Percentiles rank a stretch among this genome's conserved stretches.
These are phyloP conservation scores for Dactylonectria estremocensis DNA, from an alignment of 2,329 filamentous ascomycete genomes.

Conservation along the genomic window DNA sequence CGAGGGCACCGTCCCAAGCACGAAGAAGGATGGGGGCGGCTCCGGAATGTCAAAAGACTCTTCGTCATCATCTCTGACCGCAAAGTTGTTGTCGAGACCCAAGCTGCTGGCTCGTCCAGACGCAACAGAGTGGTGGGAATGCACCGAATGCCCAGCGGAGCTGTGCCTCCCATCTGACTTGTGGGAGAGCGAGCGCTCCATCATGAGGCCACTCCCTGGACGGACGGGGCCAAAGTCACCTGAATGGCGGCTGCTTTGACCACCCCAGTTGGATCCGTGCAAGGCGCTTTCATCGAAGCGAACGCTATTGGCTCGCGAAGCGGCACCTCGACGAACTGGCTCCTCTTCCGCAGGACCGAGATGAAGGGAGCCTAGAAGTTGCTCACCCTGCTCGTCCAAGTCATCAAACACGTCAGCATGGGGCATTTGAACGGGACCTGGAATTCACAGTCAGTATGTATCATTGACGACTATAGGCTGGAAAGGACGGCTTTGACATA, in stretches of 20 bases:
- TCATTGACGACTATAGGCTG: not conserved
- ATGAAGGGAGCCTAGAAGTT: slow-evolving; percentile 84
- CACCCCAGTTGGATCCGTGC: slow-evolving; percentile 86
- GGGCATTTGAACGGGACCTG: slow-evolving; percentile 85
- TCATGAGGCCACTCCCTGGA: slow-evolving; percentile 88
- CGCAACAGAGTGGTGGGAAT: slow-evolving; percentile 77
- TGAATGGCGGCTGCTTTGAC: slow-evolving; percentile 84
- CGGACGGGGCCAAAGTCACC: slow-evolving; percentile 85
- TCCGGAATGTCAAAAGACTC: slow-evolving; percentile 81
- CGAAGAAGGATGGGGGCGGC: slow-evolving; percentile 86
- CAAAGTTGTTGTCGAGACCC: slow-evolving; percentile 82
- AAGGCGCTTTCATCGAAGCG: slow-evolving; percentile 97
- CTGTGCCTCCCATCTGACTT: slow-evolving; percentile 97
- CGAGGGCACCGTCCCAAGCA: slow-evolving; percentile 90
- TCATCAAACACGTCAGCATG: slow-evolving; percentile 90
- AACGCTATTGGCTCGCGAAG: slow-evolving; percentile 95
- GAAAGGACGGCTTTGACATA: slow-evolving; percentile 58
- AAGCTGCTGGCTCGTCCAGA: slow-evolving; percentile 91
- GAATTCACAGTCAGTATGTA: slow-evolving; percentile 41
- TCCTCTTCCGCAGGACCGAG: slow-evolving; percentile 88
- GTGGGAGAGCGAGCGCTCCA: slow-evolving; percentile 92
- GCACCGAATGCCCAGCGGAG: slow-evolving; percentile 87
- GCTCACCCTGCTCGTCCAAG: slow-evolving; percentile 89
- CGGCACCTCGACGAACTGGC: slow-evolving; percentile 85
- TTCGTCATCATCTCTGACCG: slow-evolving; percentile 73